Base-by-base conservation (phyloP, 768 basidiomycete genomes). In the Neoboletus brunneissimus region DNA sequence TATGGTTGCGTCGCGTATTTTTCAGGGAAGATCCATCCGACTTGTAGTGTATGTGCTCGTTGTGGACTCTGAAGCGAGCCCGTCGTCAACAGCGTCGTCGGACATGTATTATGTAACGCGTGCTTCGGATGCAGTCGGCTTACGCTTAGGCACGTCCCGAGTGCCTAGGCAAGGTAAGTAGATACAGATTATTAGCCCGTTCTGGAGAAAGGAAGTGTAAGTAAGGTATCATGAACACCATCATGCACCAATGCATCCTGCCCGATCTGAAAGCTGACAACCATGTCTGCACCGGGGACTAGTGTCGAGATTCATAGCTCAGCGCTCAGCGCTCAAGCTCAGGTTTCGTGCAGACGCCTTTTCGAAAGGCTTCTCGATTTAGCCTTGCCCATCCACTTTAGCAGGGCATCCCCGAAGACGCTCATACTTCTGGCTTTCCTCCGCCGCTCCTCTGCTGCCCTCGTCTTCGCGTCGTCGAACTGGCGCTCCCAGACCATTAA, bases 401-500 rank as follows among this genome's bases (percentile, higher is more conserved):
- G 60, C 51, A 67, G 40, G 16, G 45, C 27, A 1, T 50, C 57
- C 12, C 53, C 54, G 6, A 62, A 50, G 12, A 13, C 27, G 22
- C 51, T 18, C 15, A 53, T 10, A 11, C 59, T 49, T 18, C 52
- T 51, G 9, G 66, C 7, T 23, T 50, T 60, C 43, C 56, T 48
- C 18, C 59, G 60, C 16, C 46, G 59, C 23, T 64, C 70, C 22
- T 48, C 48, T 31, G 57, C 63, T 13, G 54, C 67, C 13, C 11
- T 60, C 18, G 37, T 45, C 59, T 64, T 72, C 8, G 58, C 61
- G 1, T 62, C 66, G 9, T 72, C 67, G 46, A 72, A 72, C 57
- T 62, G 64, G 25, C 48, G 46, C 13, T 68, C 73, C 70, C 75
- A 80, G 4, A 37, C 42, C 22, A 69, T 61, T 8, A 89, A 76